Conservation (phyloP, 257 asterid genomes). For the Oldenlandia corymbosa region DNA sequence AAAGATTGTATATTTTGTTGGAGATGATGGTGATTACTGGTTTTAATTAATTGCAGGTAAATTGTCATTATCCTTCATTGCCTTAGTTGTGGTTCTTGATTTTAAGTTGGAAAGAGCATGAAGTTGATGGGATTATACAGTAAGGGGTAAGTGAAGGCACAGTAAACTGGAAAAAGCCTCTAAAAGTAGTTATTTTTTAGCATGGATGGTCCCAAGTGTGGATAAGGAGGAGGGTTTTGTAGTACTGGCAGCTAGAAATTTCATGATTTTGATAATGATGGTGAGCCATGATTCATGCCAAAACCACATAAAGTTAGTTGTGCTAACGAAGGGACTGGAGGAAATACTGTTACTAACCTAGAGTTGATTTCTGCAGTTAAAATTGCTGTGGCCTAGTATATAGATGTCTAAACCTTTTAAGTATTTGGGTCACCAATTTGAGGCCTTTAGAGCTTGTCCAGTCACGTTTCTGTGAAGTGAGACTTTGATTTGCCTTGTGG, state of each 20-base stretch:
- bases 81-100: conserved; percentile 33
- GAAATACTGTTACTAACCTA: background rate
- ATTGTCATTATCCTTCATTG: conserved; percentile 30
- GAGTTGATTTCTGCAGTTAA: background rate
- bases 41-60: conserved; percentile 53
- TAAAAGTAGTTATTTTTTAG: too few species aligned
- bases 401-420: background rate
- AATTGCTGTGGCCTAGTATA: background rate
- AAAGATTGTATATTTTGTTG: background rate
- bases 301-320: too few species aligned
- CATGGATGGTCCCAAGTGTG: too few species aligned
- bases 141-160: conserved; percentile 19
- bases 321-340: background rate
- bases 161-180: too few species aligned
- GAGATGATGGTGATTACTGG: background rate
- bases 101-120: conserved; percentile 23
- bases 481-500: background rate
- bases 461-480: background rate
- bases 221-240: too few species aligned
- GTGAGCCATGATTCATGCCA: too few species aligned
- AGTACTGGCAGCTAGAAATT: too few species aligned
- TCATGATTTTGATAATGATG: too few species aligned
- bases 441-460: background rate
- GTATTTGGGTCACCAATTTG: background rate
- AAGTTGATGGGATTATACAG: conserved; percentile 16